phyloP scores from a whole-genome alignment of 192 early-diverging fungal genomes.

The Entrophospora sp. region DNA sequence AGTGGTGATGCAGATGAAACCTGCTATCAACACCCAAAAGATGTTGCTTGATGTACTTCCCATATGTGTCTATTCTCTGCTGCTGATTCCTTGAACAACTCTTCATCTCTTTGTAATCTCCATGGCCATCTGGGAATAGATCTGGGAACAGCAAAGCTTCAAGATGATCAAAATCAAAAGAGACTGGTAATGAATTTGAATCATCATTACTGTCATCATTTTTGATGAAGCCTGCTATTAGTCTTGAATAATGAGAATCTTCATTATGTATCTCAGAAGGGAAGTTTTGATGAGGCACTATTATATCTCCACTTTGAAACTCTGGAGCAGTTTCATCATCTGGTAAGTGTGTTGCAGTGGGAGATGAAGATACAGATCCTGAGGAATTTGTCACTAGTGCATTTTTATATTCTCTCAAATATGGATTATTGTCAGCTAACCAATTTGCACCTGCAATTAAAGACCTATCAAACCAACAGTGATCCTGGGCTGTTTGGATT shows the following conservation, averaged over 20 bases:
- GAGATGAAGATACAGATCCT: no score
- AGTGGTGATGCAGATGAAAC: neutral
- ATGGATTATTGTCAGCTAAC: no score
- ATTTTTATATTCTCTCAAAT: no score
- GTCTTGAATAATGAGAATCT: neutral
- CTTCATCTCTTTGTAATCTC: neutral
- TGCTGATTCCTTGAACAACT: neutral
- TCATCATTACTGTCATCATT: neutral
- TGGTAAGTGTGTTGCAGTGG: neutral
- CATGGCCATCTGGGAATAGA: neutral
- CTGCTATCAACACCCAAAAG: neutral
- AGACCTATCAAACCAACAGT: no score
- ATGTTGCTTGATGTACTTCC: neutral
- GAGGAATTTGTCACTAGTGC: no score
- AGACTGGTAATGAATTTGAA: neutral
- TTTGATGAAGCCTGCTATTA: neutral
- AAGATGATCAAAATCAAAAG: neutral
- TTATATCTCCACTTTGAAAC: neutral
- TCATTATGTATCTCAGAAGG: conserved; percentile 5
- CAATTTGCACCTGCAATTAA: no score
- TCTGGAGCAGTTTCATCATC: neutral
- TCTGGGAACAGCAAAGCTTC: neutral
- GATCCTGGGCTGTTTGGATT: no score
- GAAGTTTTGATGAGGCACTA: neutral
- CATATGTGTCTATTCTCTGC: neutral